These are phyloP conservation scores for Limtongia smithiae DNA, from an alignment of 805 yeast genomes.

Conservation along the genomic window DNA sequence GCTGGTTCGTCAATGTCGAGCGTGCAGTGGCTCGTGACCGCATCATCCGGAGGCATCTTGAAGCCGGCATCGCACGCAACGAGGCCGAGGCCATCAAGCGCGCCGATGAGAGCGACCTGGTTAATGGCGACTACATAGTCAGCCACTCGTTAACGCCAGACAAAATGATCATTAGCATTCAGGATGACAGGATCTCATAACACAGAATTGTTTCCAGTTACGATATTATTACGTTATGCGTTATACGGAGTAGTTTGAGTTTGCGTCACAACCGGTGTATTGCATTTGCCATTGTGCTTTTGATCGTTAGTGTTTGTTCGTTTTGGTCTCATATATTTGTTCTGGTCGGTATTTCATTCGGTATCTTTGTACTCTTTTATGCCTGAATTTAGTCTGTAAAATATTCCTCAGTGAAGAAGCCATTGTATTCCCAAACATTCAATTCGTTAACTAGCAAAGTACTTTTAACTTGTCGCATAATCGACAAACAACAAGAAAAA, in stretches of 20 bases:
- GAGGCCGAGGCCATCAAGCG: constrained; percentile 39
- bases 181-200: constrained; percentile 5
- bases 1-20: constrained; percentile 49
- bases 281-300: too few relatives aligned
- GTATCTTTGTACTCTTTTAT: too few relatives aligned
- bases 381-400: too few relatives aligned
- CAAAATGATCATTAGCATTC: constrained; percentile 14
- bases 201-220: too few relatives aligned
- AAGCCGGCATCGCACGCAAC: constrained; percentile 39
- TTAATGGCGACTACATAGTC: constrained; percentile 53
- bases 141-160: constrained; percentile 32
- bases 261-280: too few relatives aligned
- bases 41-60: constrained; percentile 43
- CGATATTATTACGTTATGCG: too few relatives aligned
- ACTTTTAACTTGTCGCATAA: constrained; percentile 14
- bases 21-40: constrained; percentile 44
- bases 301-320: not conserved
- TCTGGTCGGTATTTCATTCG: too few relatives aligned
- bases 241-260: too few relatives aligned
- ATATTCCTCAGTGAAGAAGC: too few relatives aligned
- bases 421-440: too few relatives aligned
- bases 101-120: constrained; percentile 51
- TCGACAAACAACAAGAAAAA: constrained; percentile 47
- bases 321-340: not conserved
- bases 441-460: too few relatives aligned